Base-by-base conservation (phyloP, 2,329 filamentous ascomycete genomes). In the Harringtonia lauricola region DNA sequence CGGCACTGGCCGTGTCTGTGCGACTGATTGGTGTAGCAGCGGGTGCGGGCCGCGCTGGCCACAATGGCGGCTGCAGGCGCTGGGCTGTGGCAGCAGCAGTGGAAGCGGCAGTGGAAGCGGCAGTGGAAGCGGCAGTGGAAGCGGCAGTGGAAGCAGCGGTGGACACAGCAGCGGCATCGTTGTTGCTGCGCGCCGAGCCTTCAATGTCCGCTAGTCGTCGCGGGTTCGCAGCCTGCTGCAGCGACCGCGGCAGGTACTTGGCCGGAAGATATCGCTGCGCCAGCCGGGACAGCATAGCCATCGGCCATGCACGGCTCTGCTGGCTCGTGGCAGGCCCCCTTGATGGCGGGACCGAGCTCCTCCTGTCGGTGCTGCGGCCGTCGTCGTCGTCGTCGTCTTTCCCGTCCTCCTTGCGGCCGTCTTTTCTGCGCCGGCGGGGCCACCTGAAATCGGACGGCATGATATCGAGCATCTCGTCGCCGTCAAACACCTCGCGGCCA, bases 401-500 rank as follows among this genome's bases (percentile, higher is more conserved):
- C 33, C 51, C 59, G 36, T 60, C 60, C 8, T 33, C 8, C 15
- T 48, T 52, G 2, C 7, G 24, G 24, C 10, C 24, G 24, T 54
- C 58, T 41, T 60, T 67, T 46, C 55, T 56, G 51, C 57, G 41
- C 43, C 61, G 63, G 29, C 61, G 62, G 14, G 57, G 62, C 68
- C 72, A 74, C 12, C 64, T 59, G 22, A 67, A 67, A 33, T 76
- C 71, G 2, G 70, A 63, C 2, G 70, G 64, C 31, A 72, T 68
- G 15, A 71, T 64, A 40, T 90, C 85, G 31, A 94, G 70, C 81
- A 92, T 94, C 57, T 95, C 89, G 55, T 95, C 89, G 4, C 88
- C 89, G 53, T 95, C 89, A 56, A 94, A 95, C 0, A 95, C 80
- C 57, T 95, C 89, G 50, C 89, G 72, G 4, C 89, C 89, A 2